A percentile compares a stretch with the other conserved stretches of the same genome.
These are phyloP conservation scores for Lachancea sp. DNA, from an alignment of 805 yeast species.

Conservation along the genomic window DNA sequence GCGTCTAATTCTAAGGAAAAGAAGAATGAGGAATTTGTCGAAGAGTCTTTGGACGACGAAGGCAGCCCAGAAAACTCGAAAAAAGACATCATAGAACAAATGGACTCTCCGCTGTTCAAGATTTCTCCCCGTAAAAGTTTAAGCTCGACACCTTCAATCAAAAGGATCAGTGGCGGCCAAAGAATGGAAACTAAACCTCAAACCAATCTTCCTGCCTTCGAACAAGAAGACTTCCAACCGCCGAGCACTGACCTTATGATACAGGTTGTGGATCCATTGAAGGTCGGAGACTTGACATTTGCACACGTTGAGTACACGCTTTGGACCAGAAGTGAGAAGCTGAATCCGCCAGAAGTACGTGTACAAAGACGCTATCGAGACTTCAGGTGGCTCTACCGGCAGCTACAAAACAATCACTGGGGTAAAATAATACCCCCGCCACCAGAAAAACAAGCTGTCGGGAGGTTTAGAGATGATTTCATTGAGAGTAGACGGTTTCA, in stretches of 20 bases:
- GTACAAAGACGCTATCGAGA: conserved; percentile 87
- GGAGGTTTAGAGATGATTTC: conserved; percentile 85
- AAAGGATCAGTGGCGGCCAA: conserved; percentile 1
- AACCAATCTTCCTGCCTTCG: background rate
- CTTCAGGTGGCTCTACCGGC: conserved; percentile 90
- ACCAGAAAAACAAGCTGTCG: conserved; percentile 88
- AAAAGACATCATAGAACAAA: conserved; percentile 17
- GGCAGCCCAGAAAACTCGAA: conserved; percentile 17
- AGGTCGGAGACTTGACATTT: conserved; percentile 83
- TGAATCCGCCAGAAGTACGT: conserved; percentile 37
- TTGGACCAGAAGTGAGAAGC: conserved; percentile 44
- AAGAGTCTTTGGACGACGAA: conserved; percentile 24
- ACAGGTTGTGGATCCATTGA: conserved; percentile 81
- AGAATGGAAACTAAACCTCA: background rate
- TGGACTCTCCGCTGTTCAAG: conserved; percentile 23
- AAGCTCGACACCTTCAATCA: conserved; percentile 4
- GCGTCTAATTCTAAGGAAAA: conserved; percentile 31
- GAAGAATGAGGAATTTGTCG: conserved; percentile 24
- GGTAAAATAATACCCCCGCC: conserved; percentile 94
- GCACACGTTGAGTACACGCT: conserved; percentile 87
- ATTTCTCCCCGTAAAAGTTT: conserved; percentile 18
- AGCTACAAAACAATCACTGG: conserved; percentile 77
- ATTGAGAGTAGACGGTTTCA: conserved; percentile 80
- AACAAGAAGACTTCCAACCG: conserved; percentile 13
- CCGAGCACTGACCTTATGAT: conserved; percentile 44